Evolutionary conservation across 331 rosid genomes (phyloP).

Genomic region (Acacia pycnantha): DNA sequence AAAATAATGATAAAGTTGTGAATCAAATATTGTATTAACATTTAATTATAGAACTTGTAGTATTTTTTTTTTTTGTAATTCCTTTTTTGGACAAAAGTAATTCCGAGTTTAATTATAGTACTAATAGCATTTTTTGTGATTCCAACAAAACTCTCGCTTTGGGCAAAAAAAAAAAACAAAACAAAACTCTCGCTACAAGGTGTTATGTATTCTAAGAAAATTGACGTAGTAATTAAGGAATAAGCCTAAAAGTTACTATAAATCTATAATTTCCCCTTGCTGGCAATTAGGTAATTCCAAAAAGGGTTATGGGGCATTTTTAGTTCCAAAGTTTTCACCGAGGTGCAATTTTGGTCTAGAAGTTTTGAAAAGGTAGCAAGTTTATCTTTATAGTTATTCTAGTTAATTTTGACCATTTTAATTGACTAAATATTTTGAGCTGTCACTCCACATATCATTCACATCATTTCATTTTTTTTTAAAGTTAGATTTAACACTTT

Average conservation of each 20-base stretch:
- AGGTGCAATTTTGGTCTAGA: too few relatives aligned
- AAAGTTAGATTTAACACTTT: too few relatives aligned
- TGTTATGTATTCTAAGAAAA: not conserved
- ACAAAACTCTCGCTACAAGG: not conserved
- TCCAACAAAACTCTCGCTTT: not conserved
- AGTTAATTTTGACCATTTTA: fast-evolving
- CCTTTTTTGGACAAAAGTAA: too few relatives aligned
- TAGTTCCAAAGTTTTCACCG: fast-evolving
- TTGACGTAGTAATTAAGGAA: not conserved
- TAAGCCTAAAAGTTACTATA: not conserved
- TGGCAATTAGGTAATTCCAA: not conserved
- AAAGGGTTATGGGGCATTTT: not conserved
- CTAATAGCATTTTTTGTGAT: not conserved
- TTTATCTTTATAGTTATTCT: fast-evolving
- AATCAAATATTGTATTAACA: too few relatives aligned
- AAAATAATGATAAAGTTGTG: too few relatives aligned
- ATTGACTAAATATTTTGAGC: too few relatives aligned
- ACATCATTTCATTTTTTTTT: too few relatives aligned
- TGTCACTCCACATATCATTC: fast-evolving
- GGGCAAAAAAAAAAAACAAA: too few relatives aligned
- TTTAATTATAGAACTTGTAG: too few relatives aligned
- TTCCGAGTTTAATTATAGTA: not conserved
- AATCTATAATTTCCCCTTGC: not conserved
- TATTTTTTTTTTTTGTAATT: not conserved
- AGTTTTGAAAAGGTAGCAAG: too few relatives aligned